Percentiles rank a stretch among this genome's conserved stretches.
phyloP scores from a whole-genome alignment of 2,329 filamentous ascomycete species.

The Rasamsonia emersonii region DNA sequence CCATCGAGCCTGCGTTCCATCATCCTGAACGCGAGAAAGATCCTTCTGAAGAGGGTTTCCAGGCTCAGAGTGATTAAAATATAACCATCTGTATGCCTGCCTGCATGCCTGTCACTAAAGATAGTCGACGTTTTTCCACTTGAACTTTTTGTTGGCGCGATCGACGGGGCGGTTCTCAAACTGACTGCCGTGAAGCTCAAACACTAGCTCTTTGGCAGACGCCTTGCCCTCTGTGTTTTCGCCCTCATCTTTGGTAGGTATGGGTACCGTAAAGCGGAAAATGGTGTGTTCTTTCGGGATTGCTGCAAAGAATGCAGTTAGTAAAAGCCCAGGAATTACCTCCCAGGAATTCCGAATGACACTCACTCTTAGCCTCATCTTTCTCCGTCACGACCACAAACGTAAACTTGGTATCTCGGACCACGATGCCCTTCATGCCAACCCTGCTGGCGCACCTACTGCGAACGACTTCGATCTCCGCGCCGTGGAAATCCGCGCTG shows the following conservation, averaged over 20 bases:
- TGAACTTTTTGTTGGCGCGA: conserved; percentile 85
- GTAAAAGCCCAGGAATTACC: conserved; percentile 1
- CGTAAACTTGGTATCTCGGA: conserved; percentile 77
- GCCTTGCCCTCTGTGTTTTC: conserved; percentile 9
- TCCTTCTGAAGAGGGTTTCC: background rate
- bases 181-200: conserved; percentile 82
- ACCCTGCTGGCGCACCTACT: conserved; percentile 75
- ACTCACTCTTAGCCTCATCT: conserved; percentile 59
- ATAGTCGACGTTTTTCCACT: conserved; percentile 67
- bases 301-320: conserved; percentile 27
- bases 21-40: no score
- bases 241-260: conserved; percentile 20
- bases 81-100: no score
- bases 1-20: no score
- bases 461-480: conserved; percentile 70
- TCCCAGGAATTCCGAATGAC: background rate
- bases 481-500: conserved; percentile 86
- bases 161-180: conserved; percentile 77
- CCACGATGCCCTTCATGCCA: conserved; percentile 75
- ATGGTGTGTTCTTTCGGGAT: conserved; percentile 86
- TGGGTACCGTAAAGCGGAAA: conserved; percentile 66
- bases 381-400: conserved; percentile 73
- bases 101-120: no score
- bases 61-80: no score
- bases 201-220: conserved; percentile 49